Conservation (phyloP, 768 basidiomycete species). For the Stropharia rugosoannulata region DNA sequence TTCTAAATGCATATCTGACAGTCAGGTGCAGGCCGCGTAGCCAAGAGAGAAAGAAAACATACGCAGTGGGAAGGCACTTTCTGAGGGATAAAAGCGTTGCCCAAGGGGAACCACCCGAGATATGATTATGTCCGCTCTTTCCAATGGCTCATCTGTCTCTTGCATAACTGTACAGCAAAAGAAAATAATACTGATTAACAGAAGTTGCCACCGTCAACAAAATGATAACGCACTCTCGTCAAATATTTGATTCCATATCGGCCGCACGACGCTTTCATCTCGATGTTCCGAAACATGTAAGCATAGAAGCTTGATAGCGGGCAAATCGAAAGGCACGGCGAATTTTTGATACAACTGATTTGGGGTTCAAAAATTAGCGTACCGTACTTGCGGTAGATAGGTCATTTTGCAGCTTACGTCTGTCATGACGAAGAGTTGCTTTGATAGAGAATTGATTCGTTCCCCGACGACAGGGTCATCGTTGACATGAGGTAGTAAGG, state of each 20-base stretch:
- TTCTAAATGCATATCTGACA: constrained; percentile 45
- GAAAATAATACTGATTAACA: neutral
- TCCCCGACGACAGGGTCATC: constrained; percentile 64
- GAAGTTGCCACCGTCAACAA: neutral
- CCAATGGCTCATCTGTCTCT: constrained; percentile 52
- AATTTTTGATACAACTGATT: constrained; percentile 83
- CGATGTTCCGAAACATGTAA: constrained; percentile 92
- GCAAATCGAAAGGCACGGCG: constrained; percentile 83
- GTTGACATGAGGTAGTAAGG: constrained; percentile 57
- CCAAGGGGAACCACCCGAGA: constrained; percentile 70
- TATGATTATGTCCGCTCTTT: constrained; percentile 60
- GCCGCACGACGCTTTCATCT: constrained; percentile 75
- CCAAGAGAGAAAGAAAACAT: too few relatives aligned
- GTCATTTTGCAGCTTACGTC: constrained; percentile 53
- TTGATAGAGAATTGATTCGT: constrained; percentile 58
- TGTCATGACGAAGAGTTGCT: constrained; percentile 72
- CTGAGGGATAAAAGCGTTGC: constrained; percentile 87
- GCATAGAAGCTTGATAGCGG: constrained; percentile 83
- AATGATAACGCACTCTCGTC: constrained; percentile 58
- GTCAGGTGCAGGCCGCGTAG: neutral
- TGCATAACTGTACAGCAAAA: constrained; percentile 43
- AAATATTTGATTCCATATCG: constrained; percentile 89
- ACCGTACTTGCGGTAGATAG: constrained; percentile 1
- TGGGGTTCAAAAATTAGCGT: constrained; percentile 7
- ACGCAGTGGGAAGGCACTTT: constrained; percentile 85